Evolutionary conservation across 441 rosid species (phyloP), one percentile per base, ranked within the genome.

Genomic region (Populus hybrid): DNA sequence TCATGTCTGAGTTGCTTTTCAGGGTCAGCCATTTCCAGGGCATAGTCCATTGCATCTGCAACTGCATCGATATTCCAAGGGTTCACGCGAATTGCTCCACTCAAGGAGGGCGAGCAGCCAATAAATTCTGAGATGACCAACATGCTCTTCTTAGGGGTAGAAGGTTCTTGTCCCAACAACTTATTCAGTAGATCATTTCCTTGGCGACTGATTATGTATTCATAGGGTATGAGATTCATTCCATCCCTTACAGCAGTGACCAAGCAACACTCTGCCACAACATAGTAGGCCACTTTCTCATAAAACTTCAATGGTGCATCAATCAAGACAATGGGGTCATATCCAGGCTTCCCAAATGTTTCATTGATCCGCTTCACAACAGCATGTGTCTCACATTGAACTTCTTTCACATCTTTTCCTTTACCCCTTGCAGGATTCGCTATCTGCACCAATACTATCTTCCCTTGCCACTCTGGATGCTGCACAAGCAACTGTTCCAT

Each of bases 211-310:
- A 91, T 87, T 71, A 90, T 85, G 74, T 90, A 91, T n/a, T 91
- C 92, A 61, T 91, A 91, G 5, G 92, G 92, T 69, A 91, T 90
- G 68, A 91, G 94, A 84, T 91, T 91, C 95, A 91, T 91, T 54
- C 95, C 93, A 71, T 91, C 91, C 74, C 93, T 89, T 34, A 90
- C 91, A 32, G 92, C 95, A 7, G 93, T 91, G 23, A 91, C 95
- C 78, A 88, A 80, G 78, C 91, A 88, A 84, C 92, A 88, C 74
- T 91, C 96, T 12, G 94, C 92, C 70, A 89, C 87, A 14, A 86
- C 91, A 42, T 89, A 92, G 74, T 92, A 92, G 4, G 96, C 93
- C 9, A 89, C 83, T 69, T 91, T 86, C 82, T 92, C 96, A 11
- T 79, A 87, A 32, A 90, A 88, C 84, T 83, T 89, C 26, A 90